phyloP scores from a whole-genome alignment of 768 basidiomycete genomes.

The Suillus occidentalis region DNA sequence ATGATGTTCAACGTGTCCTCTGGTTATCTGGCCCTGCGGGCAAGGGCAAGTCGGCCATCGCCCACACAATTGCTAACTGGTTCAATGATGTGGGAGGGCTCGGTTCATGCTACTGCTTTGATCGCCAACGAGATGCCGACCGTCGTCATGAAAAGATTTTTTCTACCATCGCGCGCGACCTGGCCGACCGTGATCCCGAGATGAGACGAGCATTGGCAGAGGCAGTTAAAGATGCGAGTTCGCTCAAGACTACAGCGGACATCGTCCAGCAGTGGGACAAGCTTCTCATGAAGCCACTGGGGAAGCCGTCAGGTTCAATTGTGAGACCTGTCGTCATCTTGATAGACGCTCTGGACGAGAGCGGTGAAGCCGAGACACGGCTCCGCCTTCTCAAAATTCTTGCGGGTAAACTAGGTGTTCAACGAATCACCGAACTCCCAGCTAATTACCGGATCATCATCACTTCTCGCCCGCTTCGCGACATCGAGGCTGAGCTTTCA shows the following conservation, averaged over 20 bases:
- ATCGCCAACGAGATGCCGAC: no score
- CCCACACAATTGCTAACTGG: no score
- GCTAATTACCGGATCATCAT: slow-evolving; percentile 9
- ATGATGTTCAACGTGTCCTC: background rate
- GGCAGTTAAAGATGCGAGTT: no score
- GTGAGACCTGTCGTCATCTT: slow-evolving; percentile 24
- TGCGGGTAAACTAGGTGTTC: background rate
- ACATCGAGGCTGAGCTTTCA: background rate
- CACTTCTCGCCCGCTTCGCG: slow-evolving; percentile 3
- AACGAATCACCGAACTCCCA: slow-evolving; percentile 7
- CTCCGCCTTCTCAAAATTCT: slow-evolving; percentile 14
- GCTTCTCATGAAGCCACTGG: slow-evolving; percentile 15
- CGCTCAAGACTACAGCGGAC: background rate
- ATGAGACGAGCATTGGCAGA: no score
- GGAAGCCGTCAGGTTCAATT: slow-evolving; percentile 1
- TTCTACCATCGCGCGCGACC: no score
- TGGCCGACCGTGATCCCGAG: no score
- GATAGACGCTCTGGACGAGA: slow-evolving; percentile 25
- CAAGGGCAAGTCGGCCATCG: no score
- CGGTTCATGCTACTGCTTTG: no score
- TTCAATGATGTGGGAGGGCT: no score
- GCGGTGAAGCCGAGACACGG: slow-evolving; percentile 8
- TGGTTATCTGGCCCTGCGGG: background rate
- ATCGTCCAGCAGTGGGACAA: slow-evolving; percentile 15
- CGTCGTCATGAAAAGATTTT: no score